Conservation (phyloP, 495 filamentous ascomycete genomes). For the Penicillium angulare region DNA sequence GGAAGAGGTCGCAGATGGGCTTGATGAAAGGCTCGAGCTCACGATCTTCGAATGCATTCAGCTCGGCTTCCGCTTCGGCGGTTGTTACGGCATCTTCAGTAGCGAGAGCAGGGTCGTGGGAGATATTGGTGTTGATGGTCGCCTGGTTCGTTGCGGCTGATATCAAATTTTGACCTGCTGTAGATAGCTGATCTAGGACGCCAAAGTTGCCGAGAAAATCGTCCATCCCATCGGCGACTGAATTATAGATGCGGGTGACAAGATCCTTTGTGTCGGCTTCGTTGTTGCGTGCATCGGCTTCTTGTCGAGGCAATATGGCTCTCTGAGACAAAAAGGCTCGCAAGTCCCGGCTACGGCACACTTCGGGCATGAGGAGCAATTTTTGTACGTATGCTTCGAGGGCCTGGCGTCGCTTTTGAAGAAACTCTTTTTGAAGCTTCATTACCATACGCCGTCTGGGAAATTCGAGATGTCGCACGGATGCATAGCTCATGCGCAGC, state of each 20-base stretch:
- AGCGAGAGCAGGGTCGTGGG: constrained; percentile 37
- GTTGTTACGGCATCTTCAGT: constrained; percentile 64
- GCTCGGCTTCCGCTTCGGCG: constrained; percentile 90
- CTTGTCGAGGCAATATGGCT: constrained; percentile 59
- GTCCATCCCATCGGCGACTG: constrained; percentile 96
- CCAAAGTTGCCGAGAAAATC: constrained; percentile 95
- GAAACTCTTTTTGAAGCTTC: constrained; percentile 93
- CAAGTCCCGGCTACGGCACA: constrained; percentile 89
- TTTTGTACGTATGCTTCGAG: constrained; percentile 85
- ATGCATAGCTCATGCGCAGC: constrained; percentile 77
- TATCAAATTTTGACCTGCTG: constrained; percentile 89
- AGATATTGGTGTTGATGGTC: constrained; percentile 31
- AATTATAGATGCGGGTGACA: constrained; percentile 91
- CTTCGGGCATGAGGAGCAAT: constrained; percentile 81
- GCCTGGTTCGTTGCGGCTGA: constrained; percentile 82
- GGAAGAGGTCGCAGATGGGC: constrained; percentile 95
- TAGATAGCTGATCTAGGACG: constrained; percentile 89
- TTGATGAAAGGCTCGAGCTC: constrained; percentile 95
- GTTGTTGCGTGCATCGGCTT: constrained; percentile 53
- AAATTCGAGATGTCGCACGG: constrained; percentile 86
- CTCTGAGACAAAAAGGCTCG: constrained; percentile 92
- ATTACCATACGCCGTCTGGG: constrained; percentile 88
- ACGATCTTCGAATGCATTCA: constrained; percentile 87
- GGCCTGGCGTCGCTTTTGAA: constrained; percentile 79
- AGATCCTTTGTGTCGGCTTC: constrained; percentile 77